Evolutionary conservation across 768 basidiomycete species (phyloP), one percentile per base, ranked within the genome.

Genomic region (Hygrocybe coccinea): DNA sequence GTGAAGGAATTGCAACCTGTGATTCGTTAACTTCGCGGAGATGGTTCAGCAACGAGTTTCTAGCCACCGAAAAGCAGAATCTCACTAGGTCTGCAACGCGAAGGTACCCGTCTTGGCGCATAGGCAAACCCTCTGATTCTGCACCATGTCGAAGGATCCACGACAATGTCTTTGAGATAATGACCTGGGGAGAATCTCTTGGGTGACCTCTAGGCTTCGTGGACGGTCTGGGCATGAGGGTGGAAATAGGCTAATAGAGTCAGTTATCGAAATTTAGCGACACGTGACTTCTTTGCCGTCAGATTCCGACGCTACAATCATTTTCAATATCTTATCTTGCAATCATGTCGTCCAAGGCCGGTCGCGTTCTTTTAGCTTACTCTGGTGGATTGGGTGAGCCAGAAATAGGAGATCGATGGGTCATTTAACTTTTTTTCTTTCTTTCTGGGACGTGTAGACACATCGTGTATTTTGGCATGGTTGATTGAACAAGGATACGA

Each of bases 401-500:
- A 17, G 22, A 36, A 43, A 33, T 21, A 57, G 44, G 19, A 22
- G 41, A 33, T 55, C 46, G 36, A 47, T 34, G 50, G 37, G 59
- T 50, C 25, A 51, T 45, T 22, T 17, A 52, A 51, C 43, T 22
- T 35, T 59, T 49, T 59, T 64, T 52, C 54, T 34, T 59, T 50
- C 48, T 49, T 25, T 55, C 53, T 9, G 5, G 19, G 17, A 43
- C 50, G 45, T 24, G 21, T 64, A 95, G 97, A 99, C 74, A 99
- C 97, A 19, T 97, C 95, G 36, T 98, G 95, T 75, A 99, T 99
- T 76, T 87, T 98, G 64, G 92, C 92, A 51, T 99, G 95, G 95
- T 79, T 99, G 73, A 93, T 98, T 72, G 97, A 99, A 70, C 80
- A 97, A 70, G 94, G 92, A 56, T 99, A 98, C 74, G 91, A 98